Percentiles rank a stretch among this genome's conserved stretches.
phyloP scores from a whole-genome alignment of 2,329 filamentous ascomycete species.

The Colletotrichum tropicicola region DNA sequence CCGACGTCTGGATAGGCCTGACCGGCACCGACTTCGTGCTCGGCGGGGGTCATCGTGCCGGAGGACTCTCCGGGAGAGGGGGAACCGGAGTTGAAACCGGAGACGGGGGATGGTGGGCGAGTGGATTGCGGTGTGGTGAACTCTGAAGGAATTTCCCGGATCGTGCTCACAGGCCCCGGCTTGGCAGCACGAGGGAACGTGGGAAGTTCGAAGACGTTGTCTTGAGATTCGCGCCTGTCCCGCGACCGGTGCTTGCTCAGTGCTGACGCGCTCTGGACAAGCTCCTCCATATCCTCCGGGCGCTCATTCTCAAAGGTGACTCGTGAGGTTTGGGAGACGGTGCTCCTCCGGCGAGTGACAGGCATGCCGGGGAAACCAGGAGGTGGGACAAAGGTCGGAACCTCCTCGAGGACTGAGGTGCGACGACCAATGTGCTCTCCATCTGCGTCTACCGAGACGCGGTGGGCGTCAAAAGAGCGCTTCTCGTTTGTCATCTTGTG shows the following conservation, averaged over 20 bases:
- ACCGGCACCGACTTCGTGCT: conserved; percentile 10
- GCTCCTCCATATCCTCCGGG: conserved; percentile 13
- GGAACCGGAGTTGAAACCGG: background rate
- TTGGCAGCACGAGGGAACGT: conserved; percentile 14
- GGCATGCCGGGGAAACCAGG: conserved; percentile 11
- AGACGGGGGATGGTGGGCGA: conserved; percentile 15
- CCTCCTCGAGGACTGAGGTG: conserved; percentile 15
- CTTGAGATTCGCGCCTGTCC: conserved; percentile 17
- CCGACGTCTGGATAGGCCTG: conserved; percentile 22
- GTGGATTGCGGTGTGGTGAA: conserved; percentile 22
- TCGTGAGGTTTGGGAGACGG: conserved; percentile 16
- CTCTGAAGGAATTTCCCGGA: conserved; percentile 18
- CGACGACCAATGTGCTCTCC: conserved; percentile 8
- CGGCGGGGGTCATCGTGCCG: background rate
- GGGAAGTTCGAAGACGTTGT: conserved; percentile 15
- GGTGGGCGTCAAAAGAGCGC: background rate
- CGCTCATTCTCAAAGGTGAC: conserved; percentile 10
- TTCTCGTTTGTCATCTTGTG: conserved; percentile 7
- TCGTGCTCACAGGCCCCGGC: conserved; percentile 18
- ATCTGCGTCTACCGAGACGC: conserved; percentile 1
- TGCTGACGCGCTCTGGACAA: conserved; percentile 6
- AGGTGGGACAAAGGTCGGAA: conserved; percentile 13
- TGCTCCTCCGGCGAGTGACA: conserved; percentile 6
- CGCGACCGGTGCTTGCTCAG: conserved; percentile 10
- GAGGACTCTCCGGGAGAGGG: background rate